These are phyloP conservation scores for Dentipellis sp. DNA, from an alignment of 768 basidiomycete genomes.

Conservation along the genomic window DNA sequence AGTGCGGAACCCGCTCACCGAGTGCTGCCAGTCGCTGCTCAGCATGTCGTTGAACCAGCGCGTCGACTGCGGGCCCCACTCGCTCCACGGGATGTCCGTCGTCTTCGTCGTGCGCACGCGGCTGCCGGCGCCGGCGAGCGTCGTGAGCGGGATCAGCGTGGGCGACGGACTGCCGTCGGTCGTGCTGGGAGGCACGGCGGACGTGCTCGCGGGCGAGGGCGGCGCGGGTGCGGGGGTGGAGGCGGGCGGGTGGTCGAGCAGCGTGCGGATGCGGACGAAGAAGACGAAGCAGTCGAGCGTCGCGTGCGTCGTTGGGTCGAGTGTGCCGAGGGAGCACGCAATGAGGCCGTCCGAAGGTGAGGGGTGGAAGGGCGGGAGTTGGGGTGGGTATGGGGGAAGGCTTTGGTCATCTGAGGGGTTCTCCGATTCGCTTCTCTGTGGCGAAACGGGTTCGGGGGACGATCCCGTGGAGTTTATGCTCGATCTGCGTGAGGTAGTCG, in stretches of 20 bases:
- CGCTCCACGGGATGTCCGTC: conserved; percentile 27
- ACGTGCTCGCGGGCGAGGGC: neutral
- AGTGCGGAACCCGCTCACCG: conserved; percentile 41
- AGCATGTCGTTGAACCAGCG: conserved; percentile 45
- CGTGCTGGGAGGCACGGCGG: neutral
- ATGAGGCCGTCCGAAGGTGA: conserved; percentile 2
- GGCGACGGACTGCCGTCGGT: neutral
- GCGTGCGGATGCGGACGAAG: conserved; percentile 1
- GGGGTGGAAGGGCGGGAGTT: neutral
- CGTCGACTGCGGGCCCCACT: conserved; percentile 42
- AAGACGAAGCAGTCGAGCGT: conserved; percentile 2
- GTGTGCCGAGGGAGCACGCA: conserved; percentile 3
- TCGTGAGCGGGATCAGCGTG: neutral
- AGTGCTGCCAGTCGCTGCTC: conserved; percentile 48
- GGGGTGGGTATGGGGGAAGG: neutral
- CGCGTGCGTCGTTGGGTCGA: neutral
- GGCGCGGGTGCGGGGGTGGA: too few species aligned
- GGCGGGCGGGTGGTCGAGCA: neutral
- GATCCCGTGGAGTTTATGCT: too few species aligned
- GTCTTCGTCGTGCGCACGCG: conserved; percentile 18
- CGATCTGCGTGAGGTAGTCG: too few species aligned
- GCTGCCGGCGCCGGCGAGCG: neutral
- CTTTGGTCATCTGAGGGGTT: neutral
- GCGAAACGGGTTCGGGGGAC: too few species aligned
- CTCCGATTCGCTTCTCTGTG: neutral